phyloP scores from a whole-genome alignment of 768 basidiomycete genomes.

The Boletus subcaerulescens region DNA sequence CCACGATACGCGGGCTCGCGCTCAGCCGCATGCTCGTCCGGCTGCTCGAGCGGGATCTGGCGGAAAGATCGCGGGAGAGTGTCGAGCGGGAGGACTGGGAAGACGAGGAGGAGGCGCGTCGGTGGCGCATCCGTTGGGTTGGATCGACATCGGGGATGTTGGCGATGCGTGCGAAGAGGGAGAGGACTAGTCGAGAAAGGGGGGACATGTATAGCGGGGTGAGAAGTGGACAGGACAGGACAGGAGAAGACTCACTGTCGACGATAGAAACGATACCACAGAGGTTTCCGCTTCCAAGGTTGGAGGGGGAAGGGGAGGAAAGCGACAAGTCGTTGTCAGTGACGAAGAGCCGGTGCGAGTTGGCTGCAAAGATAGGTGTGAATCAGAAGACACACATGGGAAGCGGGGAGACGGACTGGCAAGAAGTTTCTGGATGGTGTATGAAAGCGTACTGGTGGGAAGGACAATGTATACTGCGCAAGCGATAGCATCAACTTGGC shows the following conservation, averaged over 20 bases:
- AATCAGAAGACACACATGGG: constrained; percentile 3
- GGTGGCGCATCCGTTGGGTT: constrained; percentile 72
- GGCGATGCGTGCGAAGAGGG: constrained; percentile 72
- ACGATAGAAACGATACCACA: constrained; percentile 81
- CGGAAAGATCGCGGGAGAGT: constrained; percentile 34
- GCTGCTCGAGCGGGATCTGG: constrained; percentile 43
- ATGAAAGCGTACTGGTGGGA: constrained; percentile 59
- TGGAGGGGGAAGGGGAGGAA: constrained; percentile 47
- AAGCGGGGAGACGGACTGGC: constrained; percentile 55
- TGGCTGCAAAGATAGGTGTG: constrained; percentile 45
- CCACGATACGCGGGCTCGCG: constrained; percentile 31
- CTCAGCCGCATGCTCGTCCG: constrained; percentile 37
- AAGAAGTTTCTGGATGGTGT: constrained; percentile 76
- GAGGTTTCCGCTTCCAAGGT: constrained; percentile 40
- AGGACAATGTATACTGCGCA: constrained; percentile 69
- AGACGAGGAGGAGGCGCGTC: constrained; percentile 72
- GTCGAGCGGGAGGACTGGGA: constrained; percentile 50
- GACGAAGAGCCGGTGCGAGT: constrained; percentile 77
- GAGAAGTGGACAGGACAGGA: not conserved
- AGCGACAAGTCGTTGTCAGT: constrained; percentile 53
- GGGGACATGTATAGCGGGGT: not conserved
- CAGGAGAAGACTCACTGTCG: constrained; percentile 53
- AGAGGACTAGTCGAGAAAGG: constrained; percentile 51
- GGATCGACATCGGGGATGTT: constrained; percentile 76
- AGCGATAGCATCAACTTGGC: not conserved